Percentiles rank a stretch among this genome's conserved stretches.
Conservation (phyloP, 1,139 yeast genomes). For the Yamadazyma songkhlaensis region DNA sequence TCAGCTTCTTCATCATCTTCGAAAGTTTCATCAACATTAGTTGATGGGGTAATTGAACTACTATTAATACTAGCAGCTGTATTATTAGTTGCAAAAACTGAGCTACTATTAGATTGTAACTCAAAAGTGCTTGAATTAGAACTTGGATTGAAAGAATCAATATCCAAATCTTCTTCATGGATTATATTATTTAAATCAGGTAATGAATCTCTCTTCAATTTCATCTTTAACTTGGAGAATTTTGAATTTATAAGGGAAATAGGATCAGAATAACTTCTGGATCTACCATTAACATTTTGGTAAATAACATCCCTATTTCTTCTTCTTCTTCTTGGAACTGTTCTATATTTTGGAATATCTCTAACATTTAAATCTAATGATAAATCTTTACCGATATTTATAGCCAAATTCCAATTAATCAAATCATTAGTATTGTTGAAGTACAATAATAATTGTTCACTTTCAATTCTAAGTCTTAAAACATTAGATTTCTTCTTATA, state of each 20-base stretch:
- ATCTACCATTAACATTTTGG: constrained; percentile 5
- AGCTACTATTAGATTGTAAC: background rate
- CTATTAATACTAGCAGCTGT: too few relatives aligned
- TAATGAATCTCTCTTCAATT: constrained; percentile 12
- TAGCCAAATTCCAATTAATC: constrained; percentile 62
- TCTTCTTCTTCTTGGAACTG: constrained; percentile 69
- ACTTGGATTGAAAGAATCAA: constrained; percentile 4
- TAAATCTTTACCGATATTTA: constrained; percentile 62
- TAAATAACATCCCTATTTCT: constrained; percentile 10
- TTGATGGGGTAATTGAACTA: background rate
- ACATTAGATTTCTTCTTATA: constrained; percentile 60
- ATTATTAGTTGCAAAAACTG: too few relatives aligned
- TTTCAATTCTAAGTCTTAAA: constrained; percentile 60
- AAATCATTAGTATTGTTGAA: constrained; percentile 55
- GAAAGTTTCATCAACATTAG: background rate
- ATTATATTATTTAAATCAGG: constrained; percentile 7
- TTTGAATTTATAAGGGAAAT: constrained; percentile 8
- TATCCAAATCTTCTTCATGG: constrained; percentile 4
- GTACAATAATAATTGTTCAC: constrained; percentile 62
- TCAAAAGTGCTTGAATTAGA: constrained; percentile 1
- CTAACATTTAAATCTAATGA: constrained; percentile 59
- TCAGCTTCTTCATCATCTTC: constrained; percentile 13
- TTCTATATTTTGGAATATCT: constrained; percentile 63
- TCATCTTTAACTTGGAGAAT: constrained; percentile 13
- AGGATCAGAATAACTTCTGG: constrained; percentile 20